Percentiles rank a stretch among this genome's conserved stretches.
phyloP scores from a whole-genome alignment of 2,329 filamentous ascomycete genomes.

The Elsinoe arachidis region DNA sequence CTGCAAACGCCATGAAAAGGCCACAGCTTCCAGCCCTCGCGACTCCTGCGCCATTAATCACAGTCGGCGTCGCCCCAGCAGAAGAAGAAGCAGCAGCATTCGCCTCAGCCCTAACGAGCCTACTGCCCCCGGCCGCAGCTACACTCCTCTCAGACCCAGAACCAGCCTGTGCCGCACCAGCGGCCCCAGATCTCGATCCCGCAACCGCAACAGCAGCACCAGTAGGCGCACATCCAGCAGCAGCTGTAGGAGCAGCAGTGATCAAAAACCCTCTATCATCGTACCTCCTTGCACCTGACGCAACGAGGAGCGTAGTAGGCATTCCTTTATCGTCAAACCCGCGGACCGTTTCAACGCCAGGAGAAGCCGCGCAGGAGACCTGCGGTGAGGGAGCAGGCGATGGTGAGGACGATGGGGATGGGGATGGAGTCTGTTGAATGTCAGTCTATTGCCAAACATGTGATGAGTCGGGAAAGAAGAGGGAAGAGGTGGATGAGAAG shows the following conservation, averaged over 20 bases:
- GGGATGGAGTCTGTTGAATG: constrained; percentile 41
- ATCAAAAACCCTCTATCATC: constrained; percentile 38
- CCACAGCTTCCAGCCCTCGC: neutral
- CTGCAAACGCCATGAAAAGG: neutral
- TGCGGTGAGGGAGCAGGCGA: constrained; percentile 36
- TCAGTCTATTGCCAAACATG: constrained; percentile 21
- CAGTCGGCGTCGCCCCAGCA: neutral
- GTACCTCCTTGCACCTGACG: constrained; percentile 34
- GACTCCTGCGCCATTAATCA: neutral
- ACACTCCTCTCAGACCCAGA: no score
- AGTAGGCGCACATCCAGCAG: neutral
- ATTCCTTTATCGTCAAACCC: constrained; percentile 43
- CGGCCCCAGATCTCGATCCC: neutral
- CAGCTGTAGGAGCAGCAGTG: neutral
- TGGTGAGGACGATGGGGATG: constrained; percentile 44
- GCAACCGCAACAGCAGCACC: neutral
- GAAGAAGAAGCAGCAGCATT: neutral
- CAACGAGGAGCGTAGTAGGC: constrained; percentile 37
- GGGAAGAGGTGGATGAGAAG: neutral
- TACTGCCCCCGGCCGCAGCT: neutral
- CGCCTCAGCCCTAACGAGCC: neutral
- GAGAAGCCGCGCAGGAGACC: constrained; percentile 37
- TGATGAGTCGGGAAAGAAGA: constrained; percentile 18
- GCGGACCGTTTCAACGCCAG: constrained; percentile 37
- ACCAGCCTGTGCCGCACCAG: no score